Base-by-base conservation (phyloP, 2,329 filamentous ascomycete genomes). In the Orbilia brochopaga region DNA sequence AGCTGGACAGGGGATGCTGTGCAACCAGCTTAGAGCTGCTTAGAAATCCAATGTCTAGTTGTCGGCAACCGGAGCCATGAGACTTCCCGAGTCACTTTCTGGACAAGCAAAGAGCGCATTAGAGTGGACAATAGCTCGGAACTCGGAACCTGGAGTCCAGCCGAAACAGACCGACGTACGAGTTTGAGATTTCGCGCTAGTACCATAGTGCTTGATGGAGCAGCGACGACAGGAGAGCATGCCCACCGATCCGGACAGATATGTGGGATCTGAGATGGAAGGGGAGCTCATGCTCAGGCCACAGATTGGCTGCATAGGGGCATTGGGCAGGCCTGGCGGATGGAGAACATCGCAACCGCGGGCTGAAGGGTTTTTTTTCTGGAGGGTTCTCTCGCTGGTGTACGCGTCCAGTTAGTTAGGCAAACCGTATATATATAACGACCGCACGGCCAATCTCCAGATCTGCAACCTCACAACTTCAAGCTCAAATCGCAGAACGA, bases 291-390 rank as follows among this genome's bases (percentile, higher is more conserved):
- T 3, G 42, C 4, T 46, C 19, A 46, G 19, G 42, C 42, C 42
- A 46, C 42, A 13, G 42, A 13, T 15, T 46, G 15, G 4, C 27
- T 32, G 27, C 27, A 32, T 32, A 8, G 19, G 5, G 42, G 42
- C 4, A 46, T n/a, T 46, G 42, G 15, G 42, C 15, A 46, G 42
- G 27, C 27, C 27, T 32, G 27, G 27, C 8, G 27, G 27, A 32
- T 32, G 27, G 3, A 8, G 4, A 32, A 8, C 4, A 32, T 32
- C 27, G 27, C 27, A 46, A 46, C 42, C 42, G 15, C 19, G 19
- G 42, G 42, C 42, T 46, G 42, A n/a, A n/a, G 42, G 42, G 15
- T n/a, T n/a, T n/a, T 46, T 46, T 46, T 62, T 62, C 58, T 54
- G 35, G 58, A 62, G 53, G 58, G 48, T 62, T 62, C 58, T 50